Evolutionary conservation across 352 stramenopile species (phyloP).

Genomic region (Phytophthora macrochlamydospora): DNA sequence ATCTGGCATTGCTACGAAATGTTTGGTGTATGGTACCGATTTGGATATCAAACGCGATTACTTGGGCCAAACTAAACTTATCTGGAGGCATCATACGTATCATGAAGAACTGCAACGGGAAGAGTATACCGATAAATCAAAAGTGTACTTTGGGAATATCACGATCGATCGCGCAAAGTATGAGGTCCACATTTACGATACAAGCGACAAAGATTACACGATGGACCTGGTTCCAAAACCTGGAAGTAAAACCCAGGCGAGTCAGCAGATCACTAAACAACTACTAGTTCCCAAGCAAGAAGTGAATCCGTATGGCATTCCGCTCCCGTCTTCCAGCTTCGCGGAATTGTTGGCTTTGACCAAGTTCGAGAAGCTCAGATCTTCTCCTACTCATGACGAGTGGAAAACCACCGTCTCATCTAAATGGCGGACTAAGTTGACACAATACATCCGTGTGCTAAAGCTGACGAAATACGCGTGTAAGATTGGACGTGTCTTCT

Average conservation of each 20-base stretch:
- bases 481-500: slow-evolving; percentile 41
- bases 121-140: no score
- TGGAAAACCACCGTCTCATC: slow-evolving; percentile 30
- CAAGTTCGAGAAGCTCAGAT: slow-evolving; percentile 22
- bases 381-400: neutral
- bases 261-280: neutral
- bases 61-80: slow-evolving; percentile 21
- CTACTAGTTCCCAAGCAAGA: slow-evolving; percentile 41
- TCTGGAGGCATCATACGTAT: slow-evolving; percentile 37
- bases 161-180: slow-evolving; percentile 12
- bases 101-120: no score
- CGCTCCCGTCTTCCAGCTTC: slow-evolving; percentile 49
- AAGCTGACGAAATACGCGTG: slow-evolving; percentile 48
- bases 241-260: neutral
- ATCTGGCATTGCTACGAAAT: slow-evolving; percentile 15
- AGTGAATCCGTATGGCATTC: slow-evolving; percentile 57
- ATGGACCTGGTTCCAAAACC: slow-evolving; percentile 28
- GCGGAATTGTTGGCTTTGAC: slow-evolving; percentile 44
- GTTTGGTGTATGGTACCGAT: slow-evolving; percentile 32
- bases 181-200: slow-evolving; percentile 37
- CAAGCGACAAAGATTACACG: slow-evolving; percentile 26
- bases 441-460: slow-evolving; percentile 54
- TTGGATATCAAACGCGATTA: slow-evolving; percentile 26
- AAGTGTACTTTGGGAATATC: slow-evolving; percentile 47
- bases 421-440: slow-evolving; percentile 43